Evolutionary conservation across 768 basidiomycete genomes (phyloP).

Genomic region (Panellus pusillus): DNA sequence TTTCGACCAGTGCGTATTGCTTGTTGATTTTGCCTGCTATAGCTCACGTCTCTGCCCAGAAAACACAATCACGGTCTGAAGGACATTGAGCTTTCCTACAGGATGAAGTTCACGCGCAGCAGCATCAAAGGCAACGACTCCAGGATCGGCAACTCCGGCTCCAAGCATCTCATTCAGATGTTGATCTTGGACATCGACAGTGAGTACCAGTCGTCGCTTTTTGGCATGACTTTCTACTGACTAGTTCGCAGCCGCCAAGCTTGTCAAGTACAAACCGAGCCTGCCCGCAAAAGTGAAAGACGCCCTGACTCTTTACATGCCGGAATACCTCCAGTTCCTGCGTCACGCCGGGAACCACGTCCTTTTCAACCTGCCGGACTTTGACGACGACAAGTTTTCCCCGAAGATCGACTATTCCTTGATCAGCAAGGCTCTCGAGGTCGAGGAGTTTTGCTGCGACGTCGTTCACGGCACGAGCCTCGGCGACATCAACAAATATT

Average conservation of each 20-base stretch:
- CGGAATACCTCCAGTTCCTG: slow-evolving; percentile 22
- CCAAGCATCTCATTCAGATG: slow-evolving; percentile 7
- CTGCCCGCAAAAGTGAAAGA: slow-evolving; percentile 2
- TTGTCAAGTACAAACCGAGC: neutral
- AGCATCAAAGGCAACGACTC: slow-evolving; percentile 4
- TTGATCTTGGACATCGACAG: slow-evolving; percentile 12
- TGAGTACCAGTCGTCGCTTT: neutral
- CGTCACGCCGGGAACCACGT: slow-evolving; percentile 25
- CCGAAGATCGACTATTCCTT: slow-evolving; percentile 24
- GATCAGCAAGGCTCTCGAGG: slow-evolving; percentile 10
- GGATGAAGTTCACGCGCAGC: slow-evolving; percentile 10
- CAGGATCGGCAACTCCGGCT: slow-evolving; percentile 4
- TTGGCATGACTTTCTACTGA: neutral
- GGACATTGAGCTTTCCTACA: neutral
- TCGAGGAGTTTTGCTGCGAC: slow-evolving; percentile 8
- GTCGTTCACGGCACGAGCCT: slow-evolving; percentile 15
- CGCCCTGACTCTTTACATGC: slow-evolving; percentile 19
- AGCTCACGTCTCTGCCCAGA: neutral
- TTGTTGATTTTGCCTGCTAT: neutral
- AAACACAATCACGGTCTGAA: neutral
- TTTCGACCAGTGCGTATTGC: slow-evolving; percentile 3
- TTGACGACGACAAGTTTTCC: slow-evolving; percentile 18
- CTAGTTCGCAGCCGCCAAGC: slow-evolving; percentile 7
- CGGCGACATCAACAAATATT: slow-evolving; percentile 20
- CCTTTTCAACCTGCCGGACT: slow-evolving; percentile 26